phyloP scores from a whole-genome alignment of 805 yeast species.

The Cyberlindnera euphorbiiphila region DNA sequence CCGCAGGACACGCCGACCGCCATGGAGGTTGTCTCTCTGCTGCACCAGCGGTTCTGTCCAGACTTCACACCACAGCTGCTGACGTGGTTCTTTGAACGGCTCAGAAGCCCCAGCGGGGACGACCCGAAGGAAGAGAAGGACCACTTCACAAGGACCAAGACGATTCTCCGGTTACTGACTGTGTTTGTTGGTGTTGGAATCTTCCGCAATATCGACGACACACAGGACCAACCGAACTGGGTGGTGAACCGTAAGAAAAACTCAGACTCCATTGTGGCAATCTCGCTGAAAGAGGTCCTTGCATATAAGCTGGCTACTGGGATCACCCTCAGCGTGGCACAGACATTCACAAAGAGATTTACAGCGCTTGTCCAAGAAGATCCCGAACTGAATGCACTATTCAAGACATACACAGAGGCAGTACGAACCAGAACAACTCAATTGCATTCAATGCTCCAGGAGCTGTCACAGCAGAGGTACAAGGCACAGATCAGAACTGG shows the following conservation, averaged over 20 bases:
- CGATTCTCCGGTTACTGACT: constrained; percentile 45
- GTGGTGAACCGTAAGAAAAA: constrained; percentile 32
- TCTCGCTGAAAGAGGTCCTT: constrained; percentile 43
- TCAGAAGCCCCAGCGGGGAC: constrained; percentile 32
- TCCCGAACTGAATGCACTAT: constrained; percentile 29
- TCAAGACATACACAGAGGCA: constrained; percentile 41
- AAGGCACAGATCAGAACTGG: constrained; percentile 68
- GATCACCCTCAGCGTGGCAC: constrained; percentile 36
- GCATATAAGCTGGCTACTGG: constrained; percentile 37
- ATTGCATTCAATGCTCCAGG: constrained; percentile 34
- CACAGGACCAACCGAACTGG: constrained; percentile 43
- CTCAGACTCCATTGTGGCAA: constrained; percentile 38
- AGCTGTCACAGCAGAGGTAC: constrained; percentile 38
- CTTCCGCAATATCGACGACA: constrained; percentile 42
- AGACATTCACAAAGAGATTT: constrained; percentile 48
- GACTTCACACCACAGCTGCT: constrained; percentile 50
- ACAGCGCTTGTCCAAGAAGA: constrained; percentile 31
- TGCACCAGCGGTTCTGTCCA: constrained; percentile 69
- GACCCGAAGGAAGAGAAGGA: constrained; percentile 42
- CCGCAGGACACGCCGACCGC: constrained; percentile 59
- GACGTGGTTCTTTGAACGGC: constrained; percentile 38
- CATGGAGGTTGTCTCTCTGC: constrained; percentile 60
- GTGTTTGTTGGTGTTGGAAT: constrained; percentile 60
- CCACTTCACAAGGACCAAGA: constrained; percentile 40
- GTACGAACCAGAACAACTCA: constrained; percentile 35